A percentile compares a stretch with the other conserved stretches of the same genome.
Evolutionary conservation across 1,139 yeast species (phyloP).

Genomic region (Sugiyamaella novakii): DNA sequence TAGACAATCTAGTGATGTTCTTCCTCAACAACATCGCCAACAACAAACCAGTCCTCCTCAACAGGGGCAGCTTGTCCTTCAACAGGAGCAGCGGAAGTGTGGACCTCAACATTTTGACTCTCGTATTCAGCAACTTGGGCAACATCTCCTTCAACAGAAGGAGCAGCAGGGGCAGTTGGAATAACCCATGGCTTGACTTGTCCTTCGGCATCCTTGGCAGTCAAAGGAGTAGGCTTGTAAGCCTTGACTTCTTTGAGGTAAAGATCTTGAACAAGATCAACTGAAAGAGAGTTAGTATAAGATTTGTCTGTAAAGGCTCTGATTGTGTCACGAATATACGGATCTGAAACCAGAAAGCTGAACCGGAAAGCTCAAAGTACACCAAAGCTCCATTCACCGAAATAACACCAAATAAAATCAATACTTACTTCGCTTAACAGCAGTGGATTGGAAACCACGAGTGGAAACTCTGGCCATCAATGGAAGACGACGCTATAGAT

Average conservation of each 20-base stretch:
- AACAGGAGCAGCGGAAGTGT: constrained; percentile 46
- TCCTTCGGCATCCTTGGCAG: constrained; percentile 74
- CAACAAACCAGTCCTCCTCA: constrained; percentile 60
- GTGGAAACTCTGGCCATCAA: constrained; percentile 24
- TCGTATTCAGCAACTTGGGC: constrained; percentile 78
- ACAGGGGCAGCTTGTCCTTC: constrained; percentile 49
- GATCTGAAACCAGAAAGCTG: no score
- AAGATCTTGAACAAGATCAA: constrained; percentile 76
- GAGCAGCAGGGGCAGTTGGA: constrained; percentile 73
- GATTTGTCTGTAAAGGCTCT: constrained; percentile 20
- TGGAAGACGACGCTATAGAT: constrained; percentile 24
- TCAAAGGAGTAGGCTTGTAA: constrained; percentile 79
- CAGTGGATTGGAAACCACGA: constrained; percentile 33
- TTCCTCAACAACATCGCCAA: constrained; percentile 63
- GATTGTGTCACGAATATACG: neutral
- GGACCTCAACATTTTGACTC: constrained; percentile 71
- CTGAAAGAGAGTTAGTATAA: constrained; percentile 23
- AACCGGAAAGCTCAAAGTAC: no score
- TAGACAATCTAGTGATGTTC: constrained; percentile 50
- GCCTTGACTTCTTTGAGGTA: constrained; percentile 85
- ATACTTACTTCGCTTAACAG: constrained; percentile 27
- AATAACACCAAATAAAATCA: no score
- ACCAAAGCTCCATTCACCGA: no score
- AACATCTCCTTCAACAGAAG: constrained; percentile 69
- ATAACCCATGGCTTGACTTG: constrained; percentile 79